These are phyloP conservation scores for Draba incana DNA, from an alignment of 345 rosid genomes.

Conservation along the genomic window DNA sequence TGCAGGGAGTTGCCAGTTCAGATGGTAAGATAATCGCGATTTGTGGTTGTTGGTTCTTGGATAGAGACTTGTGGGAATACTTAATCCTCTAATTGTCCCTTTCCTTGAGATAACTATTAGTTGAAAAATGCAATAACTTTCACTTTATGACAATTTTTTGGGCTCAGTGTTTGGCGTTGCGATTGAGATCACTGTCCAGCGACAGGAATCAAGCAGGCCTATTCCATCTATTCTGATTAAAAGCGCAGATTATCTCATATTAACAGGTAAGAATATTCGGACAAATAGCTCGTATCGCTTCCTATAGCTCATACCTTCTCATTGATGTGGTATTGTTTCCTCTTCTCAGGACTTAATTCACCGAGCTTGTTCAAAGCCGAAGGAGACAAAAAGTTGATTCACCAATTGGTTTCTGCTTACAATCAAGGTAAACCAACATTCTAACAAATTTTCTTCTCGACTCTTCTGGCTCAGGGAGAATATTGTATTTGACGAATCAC, in stretches of 20 bases:
- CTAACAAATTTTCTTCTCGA: slow-evolving; percentile 21
- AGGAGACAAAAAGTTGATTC: slow-evolving; percentile 74
- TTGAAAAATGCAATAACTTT: slow-evolving; percentile 17
- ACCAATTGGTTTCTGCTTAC: slow-evolving; percentile 73
- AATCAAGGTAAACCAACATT: slow-evolving; percentile 62
- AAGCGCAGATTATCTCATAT: slow-evolving; percentile 83
- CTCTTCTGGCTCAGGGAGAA: slow-evolving; percentile 12
- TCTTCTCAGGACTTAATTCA: slow-evolving; percentile 66
- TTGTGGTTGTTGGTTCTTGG: background rate
- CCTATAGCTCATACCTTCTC: slow-evolving; percentile 6
- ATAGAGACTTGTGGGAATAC: background rate
- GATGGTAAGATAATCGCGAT: slow-evolving; percentile 62
- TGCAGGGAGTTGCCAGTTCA: slow-evolving; percentile 97
- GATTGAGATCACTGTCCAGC: slow-evolving; percentile 71
- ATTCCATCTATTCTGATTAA: slow-evolving; percentile 68
- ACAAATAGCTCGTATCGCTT: background rate
- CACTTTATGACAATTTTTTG: background rate
- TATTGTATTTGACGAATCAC: background rate
- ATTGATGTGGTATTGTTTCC: background rate
- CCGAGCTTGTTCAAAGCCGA: slow-evolving; percentile 73
- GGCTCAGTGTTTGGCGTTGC: slow-evolving; percentile 87
- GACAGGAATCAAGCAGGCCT: slow-evolving; percentile 67
- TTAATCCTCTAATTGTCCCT: background rate
- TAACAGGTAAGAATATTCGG: slow-evolving; percentile 60
- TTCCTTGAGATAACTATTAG: slow-evolving; percentile 8